Conservation (phyloP, 2,329 filamentous ascomycete genomes). For the Aspergillus aculeatus region DNA sequence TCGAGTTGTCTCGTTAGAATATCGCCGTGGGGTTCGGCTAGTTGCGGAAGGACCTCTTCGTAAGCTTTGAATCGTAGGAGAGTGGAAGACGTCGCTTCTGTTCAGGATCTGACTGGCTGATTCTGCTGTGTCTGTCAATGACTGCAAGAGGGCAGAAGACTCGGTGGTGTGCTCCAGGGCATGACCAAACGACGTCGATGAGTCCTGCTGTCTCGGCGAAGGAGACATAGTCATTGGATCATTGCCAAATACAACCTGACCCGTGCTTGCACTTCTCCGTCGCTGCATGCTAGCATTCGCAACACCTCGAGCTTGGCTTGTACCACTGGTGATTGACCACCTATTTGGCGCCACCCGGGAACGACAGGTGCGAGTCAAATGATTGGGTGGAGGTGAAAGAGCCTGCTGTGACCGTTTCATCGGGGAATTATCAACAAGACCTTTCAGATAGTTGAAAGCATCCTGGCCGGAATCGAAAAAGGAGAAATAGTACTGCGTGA, state of each 20-base stretch:
- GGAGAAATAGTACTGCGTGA: conserved; percentile 86
- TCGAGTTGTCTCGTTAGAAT: conserved; percentile 38
- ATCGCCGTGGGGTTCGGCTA: conserved; percentile 27
- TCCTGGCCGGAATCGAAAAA: conserved; percentile 87
- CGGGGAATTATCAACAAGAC: conserved; percentile 66
- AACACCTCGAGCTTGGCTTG: conserved; percentile 12
- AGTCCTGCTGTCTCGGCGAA: conserved; percentile 58
- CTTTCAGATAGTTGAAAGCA: conserved; percentile 73
- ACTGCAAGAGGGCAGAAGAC: conserved; percentile 68
- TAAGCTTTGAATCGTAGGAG: conserved; percentile 61
- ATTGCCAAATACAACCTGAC: conserved; percentile 53
- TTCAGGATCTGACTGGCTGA: conserved; percentile 89
- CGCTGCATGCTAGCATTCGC: conserved; percentile 22
- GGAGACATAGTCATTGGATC: conserved; percentile 51
- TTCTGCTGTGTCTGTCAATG: conserved; percentile 68
- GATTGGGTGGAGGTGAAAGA: conserved; percentile 17
- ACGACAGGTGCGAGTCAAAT: conserved; percentile 19
- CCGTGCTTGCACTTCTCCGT: conserved; percentile 63
- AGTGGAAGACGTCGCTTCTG: conserved; percentile 83
- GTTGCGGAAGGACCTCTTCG: conserved; percentile 28
- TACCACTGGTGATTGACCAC: conserved; percentile 23
- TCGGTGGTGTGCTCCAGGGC: conserved; percentile 72
- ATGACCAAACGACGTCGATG: conserved; percentile 72
- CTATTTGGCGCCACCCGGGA: conserved; percentile 17
- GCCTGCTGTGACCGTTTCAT: conserved; percentile 40